phyloP scores from a whole-genome alignment of 2,329 filamentous ascomycete genomes.

The Penicillium griseofulvum region DNA sequence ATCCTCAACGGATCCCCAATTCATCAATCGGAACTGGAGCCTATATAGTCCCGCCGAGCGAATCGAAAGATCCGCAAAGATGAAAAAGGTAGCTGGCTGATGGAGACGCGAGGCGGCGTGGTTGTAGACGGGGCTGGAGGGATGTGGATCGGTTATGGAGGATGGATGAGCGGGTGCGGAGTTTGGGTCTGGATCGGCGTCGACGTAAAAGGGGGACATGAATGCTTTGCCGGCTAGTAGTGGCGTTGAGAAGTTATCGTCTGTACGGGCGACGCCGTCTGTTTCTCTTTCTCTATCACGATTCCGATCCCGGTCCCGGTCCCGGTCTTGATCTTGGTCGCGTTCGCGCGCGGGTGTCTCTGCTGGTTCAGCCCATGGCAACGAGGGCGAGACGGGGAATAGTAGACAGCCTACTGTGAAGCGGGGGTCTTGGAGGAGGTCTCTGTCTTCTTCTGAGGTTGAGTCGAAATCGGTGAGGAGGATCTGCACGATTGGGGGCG shows the following conservation, averaged over 20 bases:
- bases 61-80: constrained; percentile 49
- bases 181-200: constrained; percentile 44
- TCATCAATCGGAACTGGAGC: constrained; percentile 48
- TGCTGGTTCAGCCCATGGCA: constrained; percentile 12
- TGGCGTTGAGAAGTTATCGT: constrained; percentile 26
- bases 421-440: constrained; percentile 39
- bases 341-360: constrained; percentile 13
- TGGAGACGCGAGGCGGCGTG: constrained; percentile 15
- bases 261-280: constrained; percentile 19
- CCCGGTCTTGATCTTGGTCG: constrained; percentile 1
- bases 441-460: constrained; percentile 35
- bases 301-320: constrained; percentile 5
- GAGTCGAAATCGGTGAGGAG: constrained; percentile 46
- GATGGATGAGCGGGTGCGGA: constrained; percentile 42
- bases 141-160: constrained; percentile 1
- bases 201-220: constrained; percentile 44
- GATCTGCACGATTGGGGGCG: constrained; percentile 48
- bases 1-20: constrained; percentile 37
- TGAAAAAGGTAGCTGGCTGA: constrained; percentile 46
- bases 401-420: constrained; percentile 47
- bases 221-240: constrained; percentile 41
- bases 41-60: constrained; percentile 46
- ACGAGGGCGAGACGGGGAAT: constrained; percentile 31
- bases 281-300: constrained; percentile 1
- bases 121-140: constrained; percentile 5